Evolutionary conservation across 805 yeast species (phyloP).

Genomic region (Cyberlindnera bimundalis): DNA sequence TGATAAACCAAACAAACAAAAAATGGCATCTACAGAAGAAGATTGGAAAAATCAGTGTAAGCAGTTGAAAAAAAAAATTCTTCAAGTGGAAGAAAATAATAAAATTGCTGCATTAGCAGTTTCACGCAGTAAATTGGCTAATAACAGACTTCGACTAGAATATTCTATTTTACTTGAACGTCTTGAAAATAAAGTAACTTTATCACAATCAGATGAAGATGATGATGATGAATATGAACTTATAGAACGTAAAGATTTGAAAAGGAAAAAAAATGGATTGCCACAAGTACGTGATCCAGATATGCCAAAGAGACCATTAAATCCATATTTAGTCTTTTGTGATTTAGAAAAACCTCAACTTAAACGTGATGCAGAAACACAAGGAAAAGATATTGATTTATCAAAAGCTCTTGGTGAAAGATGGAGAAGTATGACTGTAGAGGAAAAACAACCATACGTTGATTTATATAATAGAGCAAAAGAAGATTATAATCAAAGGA

Average conservation of each 20-base stretch:
- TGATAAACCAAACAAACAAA: neutral
- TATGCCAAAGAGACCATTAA: slow-evolving; percentile 85
- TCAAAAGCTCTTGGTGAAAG: slow-evolving; percentile 79
- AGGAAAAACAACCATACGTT: slow-evolving; percentile 67
- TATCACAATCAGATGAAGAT: slow-evolving; percentile 20
- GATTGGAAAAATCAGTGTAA: slow-evolving; percentile 62
- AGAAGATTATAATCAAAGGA: slow-evolving; percentile 68
- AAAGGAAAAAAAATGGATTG: slow-evolving; percentile 17
- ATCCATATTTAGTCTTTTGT: slow-evolving; percentile 81
- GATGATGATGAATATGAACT: slow-evolving; percentile 18
- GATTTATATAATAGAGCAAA: slow-evolving; percentile 77
- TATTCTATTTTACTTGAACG: slow-evolving; percentile 77
- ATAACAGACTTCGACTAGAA: slow-evolving; percentile 78
- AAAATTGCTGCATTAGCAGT: slow-evolving; percentile 74
- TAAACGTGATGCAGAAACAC: slow-evolving; percentile 52
- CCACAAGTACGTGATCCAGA: slow-evolving; percentile 65
- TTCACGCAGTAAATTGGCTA: slow-evolving; percentile 68
- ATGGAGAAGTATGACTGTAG: slow-evolving; percentile 74
- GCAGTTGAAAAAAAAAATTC: slow-evolving; percentile 65
- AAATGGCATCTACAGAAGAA: slow-evolving; percentile 15
- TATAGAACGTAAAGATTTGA: slow-evolving; percentile 27
- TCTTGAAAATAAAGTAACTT: slow-evolving; percentile 54
- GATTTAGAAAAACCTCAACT: slow-evolving; percentile 79
- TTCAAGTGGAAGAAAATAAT: slow-evolving; percentile 72
- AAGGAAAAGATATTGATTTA: slow-evolving; percentile 57